Evolutionary conservation across 2,329 filamentous ascomycete species (phyloP), one percentile per base, ranked within the genome.

Genomic region (Pseudocercospora crystallina): DNA sequence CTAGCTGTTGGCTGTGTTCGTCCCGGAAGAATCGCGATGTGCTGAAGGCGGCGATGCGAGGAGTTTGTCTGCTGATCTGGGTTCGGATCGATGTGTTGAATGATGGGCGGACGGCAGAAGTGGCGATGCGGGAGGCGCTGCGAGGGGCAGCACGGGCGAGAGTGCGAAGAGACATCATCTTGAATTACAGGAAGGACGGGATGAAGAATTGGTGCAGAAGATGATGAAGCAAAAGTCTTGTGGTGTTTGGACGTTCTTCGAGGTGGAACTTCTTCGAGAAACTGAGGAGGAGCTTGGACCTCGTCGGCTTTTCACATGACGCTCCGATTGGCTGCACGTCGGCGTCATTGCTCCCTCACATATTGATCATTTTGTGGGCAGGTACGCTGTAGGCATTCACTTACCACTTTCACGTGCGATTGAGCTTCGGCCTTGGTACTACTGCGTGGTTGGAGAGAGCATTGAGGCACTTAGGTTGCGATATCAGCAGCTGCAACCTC

Each of bases 1-100:
- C 81, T 47, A 99, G 84, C 74, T 96, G 90, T 60, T 86, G 79
- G 66, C 95, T 89, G 56, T 81, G 82, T 77, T 61, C 59, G 46
- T 67, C 71, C 61, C 61, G 67, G 63, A 66, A 68, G 51, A 54
- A 61, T 34, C 34, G 63, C 12, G 75, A 74, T 43, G 71, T 69
- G 61, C 71, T 71, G 68, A 79, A 78, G 70, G 54, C 42, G 31
- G 55, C 50, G 43, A 51, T 47, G 67, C 68, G 56, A 20, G 54
- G 57, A 11, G 53, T 44, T 53, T 56, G 51, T 43, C 47, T 40
- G 52, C 53, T 50, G 54, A 57, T 52, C 46, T 47, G 51, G 44
- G 49, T 47, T 51, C 47, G 43, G 20, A 58, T 39, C 13, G 46
- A 46, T 20, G 49, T 46, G 30, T 40, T 52, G 53, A 56, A 56